Conservation (phyloP, 148 eudicot genomes). For the Talinum fruticosum region DNA sequence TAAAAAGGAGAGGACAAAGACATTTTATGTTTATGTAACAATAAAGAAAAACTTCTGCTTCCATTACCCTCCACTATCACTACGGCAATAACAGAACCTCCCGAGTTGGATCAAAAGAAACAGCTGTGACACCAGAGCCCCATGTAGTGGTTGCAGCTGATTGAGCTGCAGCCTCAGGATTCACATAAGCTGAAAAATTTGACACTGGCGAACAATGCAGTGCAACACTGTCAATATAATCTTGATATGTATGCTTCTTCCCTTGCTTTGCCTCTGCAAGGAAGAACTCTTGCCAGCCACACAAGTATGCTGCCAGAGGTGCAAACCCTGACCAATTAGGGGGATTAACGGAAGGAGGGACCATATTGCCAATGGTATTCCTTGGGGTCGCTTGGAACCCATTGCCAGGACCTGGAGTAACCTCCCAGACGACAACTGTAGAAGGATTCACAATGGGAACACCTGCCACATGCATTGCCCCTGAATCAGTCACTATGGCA, state of each 20-base stretch:
- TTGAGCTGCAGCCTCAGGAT: slow-evolving; percentile 95
- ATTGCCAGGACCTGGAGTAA: slow-evolving; percentile 93
- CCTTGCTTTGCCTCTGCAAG: slow-evolving; percentile 79
- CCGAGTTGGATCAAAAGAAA: slow-evolving; percentile 99
- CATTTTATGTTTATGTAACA: no score
- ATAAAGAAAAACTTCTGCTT: not conserved
- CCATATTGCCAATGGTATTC: slow-evolving; percentile 46
- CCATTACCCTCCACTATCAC: slow-evolving; percentile 92
- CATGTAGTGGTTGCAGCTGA: slow-evolving; percentile 96
- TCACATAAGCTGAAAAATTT: slow-evolving; percentile 97
- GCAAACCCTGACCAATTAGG: slow-evolving; percentile 95
- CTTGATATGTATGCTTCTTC: slow-evolving; percentile 63
- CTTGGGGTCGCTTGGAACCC: slow-evolving; percentile 88
- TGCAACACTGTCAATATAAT: slow-evolving; percentile 59
- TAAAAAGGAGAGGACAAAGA: not conserved
- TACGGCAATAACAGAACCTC: slow-evolving; percentile 94
- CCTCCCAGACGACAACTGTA: slow-evolving; percentile 99
- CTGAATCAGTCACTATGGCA: slow-evolving; percentile 91
- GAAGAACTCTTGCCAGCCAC: slow-evolving; percentile 88
- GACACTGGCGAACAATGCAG: slow-evolving; percentile 98
- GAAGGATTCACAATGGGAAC: slow-evolving; percentile 98
- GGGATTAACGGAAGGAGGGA: slow-evolving; percentile 82
- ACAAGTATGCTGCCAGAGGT: slow-evolving; percentile 87
- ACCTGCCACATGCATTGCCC: slow-evolving; percentile 98
- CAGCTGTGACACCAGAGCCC: slow-evolving; percentile 99